Evolutionary conservation across 202 grass and related monocot species (phyloP), one percentile per base, ranked within the genome.

Genomic region (Setaria italica): DNA sequence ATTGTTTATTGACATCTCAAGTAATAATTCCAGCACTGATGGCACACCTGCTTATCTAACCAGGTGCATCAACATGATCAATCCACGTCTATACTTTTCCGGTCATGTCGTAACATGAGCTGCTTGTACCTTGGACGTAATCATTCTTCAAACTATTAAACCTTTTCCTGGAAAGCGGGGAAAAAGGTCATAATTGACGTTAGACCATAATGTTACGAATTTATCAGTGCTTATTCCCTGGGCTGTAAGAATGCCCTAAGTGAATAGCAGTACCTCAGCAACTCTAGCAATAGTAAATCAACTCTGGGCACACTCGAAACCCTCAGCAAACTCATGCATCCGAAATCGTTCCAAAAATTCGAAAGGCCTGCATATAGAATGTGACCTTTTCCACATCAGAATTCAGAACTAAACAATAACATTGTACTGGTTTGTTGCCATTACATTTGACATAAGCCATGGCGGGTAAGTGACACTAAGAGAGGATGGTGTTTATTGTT

Each of bases 251-350:
- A 58, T 72, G 48, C 20, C 41, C 9, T 25, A 74, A 59, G 58
- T 20, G 11, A 74, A 85, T 34, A 68, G 41, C 16, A 50, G 33
- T 87, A 85, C 87, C 83, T 89, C 71, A 76, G 64, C 48, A 68
- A 48, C 62, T 66, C 64, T 21, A 81, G 54, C 20, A 19, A 79
- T 16, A 84, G 54, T 39, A 87, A 47, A 87, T 99, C 82, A 99
- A 65, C 90, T 97, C 92, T 99, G 97, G 7, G 90, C 88, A 86
- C 97, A 97, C 62, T 94, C 97, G 46, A 97, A 92, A 88, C 90
- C 88, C 88, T 99, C 93, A 25, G 92, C 72, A 75, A 99, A 97
- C 78, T 99, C 97, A 58, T 92, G 91, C 92, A 87, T 94, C 85
- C 83, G 88, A 75, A 97, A 91, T 53, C 77, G 82, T 86, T 99